Evolutionary conservation across 306 rosid genomes (phyloP), one percentile per base, ranked within the genome.

Genomic region (Prunus padus): DNA sequence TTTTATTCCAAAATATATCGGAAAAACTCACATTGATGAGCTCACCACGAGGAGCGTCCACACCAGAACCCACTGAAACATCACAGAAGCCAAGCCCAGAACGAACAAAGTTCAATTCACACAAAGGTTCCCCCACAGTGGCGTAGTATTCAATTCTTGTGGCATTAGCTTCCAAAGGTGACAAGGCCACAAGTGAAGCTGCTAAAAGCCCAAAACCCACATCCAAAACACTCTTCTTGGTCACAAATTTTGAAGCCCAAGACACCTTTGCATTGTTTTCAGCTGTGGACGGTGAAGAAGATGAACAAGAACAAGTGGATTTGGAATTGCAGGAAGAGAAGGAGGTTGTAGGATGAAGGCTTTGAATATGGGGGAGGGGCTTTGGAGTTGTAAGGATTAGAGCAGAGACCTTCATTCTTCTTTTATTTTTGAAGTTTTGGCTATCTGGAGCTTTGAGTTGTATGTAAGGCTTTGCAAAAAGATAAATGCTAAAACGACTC

Each of bases 41-140:
- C 89, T 92, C 92, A 33, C 81, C 89, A 50, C 79, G 76, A 37
- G 99, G 99, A 82, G 88, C 96, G 82, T 90, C 86, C 3, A 49
- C 77, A 47, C 97, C 97, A 14, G 82, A 50, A 4, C 97, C 99
- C 40, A 86, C 84, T 8, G 69, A 68, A 31, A 89, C 62, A 42
- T 92, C 97, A 59, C 97, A 95, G 79, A 81, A 95, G 45, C 99
- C 99, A 70, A 95, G 97, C 8, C 96, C 97, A 40, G 97, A 90
- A 64, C 82, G 88, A 2, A 25, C 98, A 30, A 80, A 89, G 37
- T 82, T 90, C 80, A 89, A 80, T 67, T 92, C 97, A 60, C 99
- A 92, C 28, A 71, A 46, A 44, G 98, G 97, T 23, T 90, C 99
- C 54, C 83, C 97, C 4, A 92, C 96, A 7, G 97, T 92, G 25